phyloP scores from a whole-genome alignment of 1,284 basidiomycete genomes.

The Albatrellus sp. region DNA sequence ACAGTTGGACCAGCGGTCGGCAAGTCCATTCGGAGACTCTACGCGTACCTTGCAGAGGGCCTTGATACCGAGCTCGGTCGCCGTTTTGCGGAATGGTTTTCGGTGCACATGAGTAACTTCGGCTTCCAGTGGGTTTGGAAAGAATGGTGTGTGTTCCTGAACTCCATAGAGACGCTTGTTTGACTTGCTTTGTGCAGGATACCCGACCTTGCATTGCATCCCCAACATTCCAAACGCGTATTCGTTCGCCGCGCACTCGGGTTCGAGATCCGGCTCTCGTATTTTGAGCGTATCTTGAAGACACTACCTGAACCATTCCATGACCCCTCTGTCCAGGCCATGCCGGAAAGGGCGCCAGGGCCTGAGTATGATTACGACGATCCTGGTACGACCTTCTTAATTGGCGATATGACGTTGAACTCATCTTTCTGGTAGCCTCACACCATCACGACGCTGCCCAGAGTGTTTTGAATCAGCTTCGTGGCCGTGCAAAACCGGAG shows the following conservation, averaged over 20 bases:
- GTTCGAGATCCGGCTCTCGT: slow-evolving; percentile 84
- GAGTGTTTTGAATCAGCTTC: slow-evolving; percentile 72
- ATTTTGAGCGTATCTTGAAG: slow-evolving; percentile 87
- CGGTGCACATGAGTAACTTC: slow-evolving; percentile 95
- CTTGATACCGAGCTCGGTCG: slow-evolving; percentile 77
- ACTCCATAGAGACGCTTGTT: no score
- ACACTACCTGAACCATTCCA: slow-evolving; percentile 81
- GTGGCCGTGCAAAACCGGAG: slow-evolving; percentile 63
- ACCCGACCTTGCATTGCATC: slow-evolving; percentile 64
- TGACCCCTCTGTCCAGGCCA: slow-evolving; percentile 46
- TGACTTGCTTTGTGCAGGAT: slow-evolving; percentile 40
- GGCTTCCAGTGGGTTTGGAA: slow-evolving; percentile 99
- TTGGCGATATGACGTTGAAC: not conserved
- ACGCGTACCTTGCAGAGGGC: slow-evolving; percentile 62
- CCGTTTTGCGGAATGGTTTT: slow-evolving; percentile 90
- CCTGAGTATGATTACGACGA: slow-evolving; percentile 81
- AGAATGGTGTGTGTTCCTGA: slow-evolving; percentile 66
- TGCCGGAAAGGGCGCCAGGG: slow-evolving; percentile 68
- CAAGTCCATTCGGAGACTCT: slow-evolving; percentile 85
- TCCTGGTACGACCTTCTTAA: slow-evolving; percentile 17
- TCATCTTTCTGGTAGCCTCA: slow-evolving; percentile 40
- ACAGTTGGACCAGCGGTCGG: slow-evolving; percentile 95
- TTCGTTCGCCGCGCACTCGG: slow-evolving; percentile 88
- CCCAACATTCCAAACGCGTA: slow-evolving; percentile 73
- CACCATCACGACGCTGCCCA: slow-evolving; percentile 66